These are phyloP conservation scores for Iberis pinnata DNA, from an alignment of 345 rosid species.

Conservation along the genomic window DNA sequence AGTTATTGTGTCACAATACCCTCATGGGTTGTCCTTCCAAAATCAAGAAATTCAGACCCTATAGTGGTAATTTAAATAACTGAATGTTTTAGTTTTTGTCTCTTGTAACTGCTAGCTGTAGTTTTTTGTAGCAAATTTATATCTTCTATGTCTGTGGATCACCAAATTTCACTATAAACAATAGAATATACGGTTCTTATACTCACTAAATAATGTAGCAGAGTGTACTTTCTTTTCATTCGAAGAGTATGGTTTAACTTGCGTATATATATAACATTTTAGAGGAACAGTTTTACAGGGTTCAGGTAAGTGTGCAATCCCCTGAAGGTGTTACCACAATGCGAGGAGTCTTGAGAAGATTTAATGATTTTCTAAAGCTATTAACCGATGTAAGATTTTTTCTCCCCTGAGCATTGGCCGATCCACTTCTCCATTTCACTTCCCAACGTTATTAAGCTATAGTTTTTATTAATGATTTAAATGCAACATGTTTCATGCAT, in stretches of 20 bases:
- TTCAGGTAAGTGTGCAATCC: slow-evolving; percentile 84
- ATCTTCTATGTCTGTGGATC: too few relatives aligned
- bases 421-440: neutral
- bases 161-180: too few relatives aligned
- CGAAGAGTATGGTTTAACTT: too few relatives aligned
- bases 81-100: too few relatives aligned
- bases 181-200: too few relatives aligned
- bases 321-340: slow-evolving; percentile 73
- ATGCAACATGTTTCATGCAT: neutral
- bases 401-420: neutral
- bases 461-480: too few relatives aligned
- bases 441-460: neutral
- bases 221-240: too few relatives aligned
- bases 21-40: slow-evolving; percentile 80
- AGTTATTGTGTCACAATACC: slow-evolving; percentile 90
- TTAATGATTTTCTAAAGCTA: slow-evolving; percentile 85
- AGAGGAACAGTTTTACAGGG: slow-evolving; percentile 91
- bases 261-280: slow-evolving; percentile 17
- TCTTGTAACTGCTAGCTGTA: too few relatives aligned
- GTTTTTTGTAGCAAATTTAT: too few relatives aligned
- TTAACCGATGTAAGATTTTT: slow-evolving; percentile 61
- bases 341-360: slow-evolving; percentile 75
- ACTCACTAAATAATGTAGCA: neutral
- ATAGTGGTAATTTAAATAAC: slow-evolving; percentile 73
- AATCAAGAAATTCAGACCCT: slow-evolving; percentile 91